A percentile compares a stretch with the other conserved stretches of the same genome.
These are phyloP conservation scores for Canavalia ensiformis DNA, from an alignment of 306 rosid genomes.

Conservation along the genomic window DNA sequence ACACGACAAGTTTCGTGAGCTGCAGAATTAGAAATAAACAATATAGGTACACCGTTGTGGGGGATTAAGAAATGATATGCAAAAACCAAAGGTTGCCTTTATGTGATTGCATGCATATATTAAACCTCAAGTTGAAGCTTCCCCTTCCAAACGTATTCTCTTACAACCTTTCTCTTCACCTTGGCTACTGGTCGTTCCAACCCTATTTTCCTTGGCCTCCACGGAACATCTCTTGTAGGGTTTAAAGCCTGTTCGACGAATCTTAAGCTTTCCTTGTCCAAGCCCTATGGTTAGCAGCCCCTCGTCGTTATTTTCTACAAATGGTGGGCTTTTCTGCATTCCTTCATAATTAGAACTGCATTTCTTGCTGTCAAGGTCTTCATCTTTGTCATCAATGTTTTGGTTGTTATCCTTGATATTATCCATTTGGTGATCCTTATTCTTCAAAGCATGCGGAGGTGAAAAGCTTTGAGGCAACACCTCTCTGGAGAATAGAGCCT, in stretches of 20 bases:
- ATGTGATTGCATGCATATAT: slow-evolving; percentile 61
- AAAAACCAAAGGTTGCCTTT: slow-evolving; percentile 60
- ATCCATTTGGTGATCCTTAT: slow-evolving; percentile 52
- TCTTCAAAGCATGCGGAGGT: slow-evolving; percentile 65
- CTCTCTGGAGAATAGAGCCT: slow-evolving; percentile 84
- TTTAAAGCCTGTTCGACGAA: slow-evolving; percentile 86
- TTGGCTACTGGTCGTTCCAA: slow-evolving; percentile 60
- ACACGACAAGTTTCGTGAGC: slow-evolving; percentile 73
- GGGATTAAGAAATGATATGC: slow-evolving; percentile 50
- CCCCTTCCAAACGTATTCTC: slow-evolving; percentile 80
- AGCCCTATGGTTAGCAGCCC: slow-evolving; percentile 76
- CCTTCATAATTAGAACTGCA: slow-evolving; percentile 53
- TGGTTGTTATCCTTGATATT: slow-evolving; percentile 49
- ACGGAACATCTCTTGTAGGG: slow-evolving; percentile 93
- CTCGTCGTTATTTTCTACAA: slow-evolving; percentile 55
- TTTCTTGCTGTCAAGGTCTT: slow-evolving; percentile 56
- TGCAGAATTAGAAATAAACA: slow-evolving; percentile 52
- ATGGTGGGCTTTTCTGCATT: slow-evolving; percentile 50
- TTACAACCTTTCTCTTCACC: slow-evolving; percentile 80
- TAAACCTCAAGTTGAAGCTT: slow-evolving; percentile 63
- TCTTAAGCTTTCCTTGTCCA: slow-evolving; percentile 71
- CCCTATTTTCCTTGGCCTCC: slow-evolving; percentile 75
- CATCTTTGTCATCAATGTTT: slow-evolving; percentile 44
- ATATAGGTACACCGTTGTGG: slow-evolving; percentile 15
- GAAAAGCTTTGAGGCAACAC: slow-evolving; percentile 94